Percentiles rank a stretch among this genome's conserved stretches.
phyloP scores from a whole-genome alignment of 495 filamentous ascomycete species.

The Lasiosphaeria hispida region DNA sequence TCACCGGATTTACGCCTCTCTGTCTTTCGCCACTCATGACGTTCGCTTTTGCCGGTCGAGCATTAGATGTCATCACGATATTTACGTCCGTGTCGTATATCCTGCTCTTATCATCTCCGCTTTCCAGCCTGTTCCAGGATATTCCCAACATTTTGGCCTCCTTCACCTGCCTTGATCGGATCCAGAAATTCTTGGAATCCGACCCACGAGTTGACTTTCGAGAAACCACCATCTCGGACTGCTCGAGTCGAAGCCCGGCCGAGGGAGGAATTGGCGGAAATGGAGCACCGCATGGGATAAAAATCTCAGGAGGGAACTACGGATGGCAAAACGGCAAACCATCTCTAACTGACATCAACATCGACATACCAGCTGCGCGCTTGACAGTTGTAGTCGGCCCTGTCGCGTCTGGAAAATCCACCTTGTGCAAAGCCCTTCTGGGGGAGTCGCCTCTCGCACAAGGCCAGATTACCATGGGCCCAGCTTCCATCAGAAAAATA shows the following conservation, averaged over 20 bases:
- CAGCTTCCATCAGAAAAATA: slow-evolving; percentile 15
- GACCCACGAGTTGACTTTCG: slow-evolving; percentile 24
- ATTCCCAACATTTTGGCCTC: slow-evolving; percentile 52
- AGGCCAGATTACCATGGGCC: slow-evolving; percentile 30
- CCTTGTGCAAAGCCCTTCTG: slow-evolving; percentile 36
- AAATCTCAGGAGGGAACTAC: slow-evolving; percentile 30
- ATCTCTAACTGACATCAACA: slow-evolving; percentile 35
- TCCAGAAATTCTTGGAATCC: slow-evolving; percentile 40
- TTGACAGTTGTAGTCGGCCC: slow-evolving; percentile 38
- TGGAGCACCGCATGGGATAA: neutral
- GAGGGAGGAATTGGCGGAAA: slow-evolving; percentile 15
- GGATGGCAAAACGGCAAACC: slow-evolving; percentile 42
- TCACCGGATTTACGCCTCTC: slow-evolving; percentile 49
- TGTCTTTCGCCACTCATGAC: slow-evolving; percentile 44
- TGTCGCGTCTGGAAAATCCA: slow-evolving; percentile 44
- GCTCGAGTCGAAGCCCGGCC: neutral
- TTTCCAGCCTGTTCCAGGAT: slow-evolving; percentile 55
- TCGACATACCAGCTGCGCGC: slow-evolving; percentile 35
- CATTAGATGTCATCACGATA: slow-evolving; percentile 48
- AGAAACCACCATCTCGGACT: neutral
- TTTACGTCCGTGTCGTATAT: slow-evolving; percentile 66
- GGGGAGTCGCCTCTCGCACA: slow-evolving; percentile 26
- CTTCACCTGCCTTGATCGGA: slow-evolving; percentile 57
- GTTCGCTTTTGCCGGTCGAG: slow-evolving; percentile 39
- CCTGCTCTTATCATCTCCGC: slow-evolving; percentile 55